phyloP scores from a whole-genome alignment of 2,329 filamentous ascomycete species.

The Nothopassalora personata region DNA sequence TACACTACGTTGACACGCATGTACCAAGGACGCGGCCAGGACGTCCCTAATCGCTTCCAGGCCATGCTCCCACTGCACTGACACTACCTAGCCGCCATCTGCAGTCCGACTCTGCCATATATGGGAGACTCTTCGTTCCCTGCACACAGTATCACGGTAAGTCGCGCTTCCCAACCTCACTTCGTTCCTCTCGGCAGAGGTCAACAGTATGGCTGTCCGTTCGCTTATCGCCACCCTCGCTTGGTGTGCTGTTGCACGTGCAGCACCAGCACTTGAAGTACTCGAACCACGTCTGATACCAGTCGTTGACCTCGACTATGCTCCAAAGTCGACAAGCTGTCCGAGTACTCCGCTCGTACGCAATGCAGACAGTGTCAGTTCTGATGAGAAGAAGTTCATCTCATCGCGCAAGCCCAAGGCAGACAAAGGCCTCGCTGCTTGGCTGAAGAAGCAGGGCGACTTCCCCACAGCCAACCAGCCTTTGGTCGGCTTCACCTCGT shows the following conservation, averaged over 20 bases:
- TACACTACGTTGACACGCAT: neutral
- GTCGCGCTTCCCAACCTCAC: neutral
- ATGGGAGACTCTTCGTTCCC: neutral
- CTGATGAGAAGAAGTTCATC: conserved; percentile 38
- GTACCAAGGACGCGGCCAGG: neutral
- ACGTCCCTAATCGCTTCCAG: neutral
- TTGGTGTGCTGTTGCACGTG: neutral
- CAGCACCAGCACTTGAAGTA: neutral
- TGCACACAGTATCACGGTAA: neutral
- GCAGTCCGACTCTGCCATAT: neutral
- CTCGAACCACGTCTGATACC: conserved; percentile 7
- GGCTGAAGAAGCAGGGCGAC: conserved; percentile 36
- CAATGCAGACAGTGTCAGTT: conserved; percentile 33
- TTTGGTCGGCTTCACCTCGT: conserved; percentile 39
- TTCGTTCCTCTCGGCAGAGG: neutral
- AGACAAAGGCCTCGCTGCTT: conserved; percentile 35
- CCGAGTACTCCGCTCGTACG: conserved; percentile 37
- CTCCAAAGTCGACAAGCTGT: conserved; percentile 35
- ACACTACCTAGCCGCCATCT: neutral
- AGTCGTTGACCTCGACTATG: conserved; percentile 16
- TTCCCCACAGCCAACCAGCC: conserved; percentile 37
- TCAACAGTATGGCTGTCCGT: conserved; percentile 3
- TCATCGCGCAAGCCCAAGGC: conserved; percentile 36
- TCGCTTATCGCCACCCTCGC: neutral
- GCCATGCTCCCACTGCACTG: neutral